Percentiles rank a stretch among this genome's conserved stretches.
Conservation (phyloP, 2,329 filamentous ascomycete genomes). For the Phaeosphaeria sp. region DNA sequence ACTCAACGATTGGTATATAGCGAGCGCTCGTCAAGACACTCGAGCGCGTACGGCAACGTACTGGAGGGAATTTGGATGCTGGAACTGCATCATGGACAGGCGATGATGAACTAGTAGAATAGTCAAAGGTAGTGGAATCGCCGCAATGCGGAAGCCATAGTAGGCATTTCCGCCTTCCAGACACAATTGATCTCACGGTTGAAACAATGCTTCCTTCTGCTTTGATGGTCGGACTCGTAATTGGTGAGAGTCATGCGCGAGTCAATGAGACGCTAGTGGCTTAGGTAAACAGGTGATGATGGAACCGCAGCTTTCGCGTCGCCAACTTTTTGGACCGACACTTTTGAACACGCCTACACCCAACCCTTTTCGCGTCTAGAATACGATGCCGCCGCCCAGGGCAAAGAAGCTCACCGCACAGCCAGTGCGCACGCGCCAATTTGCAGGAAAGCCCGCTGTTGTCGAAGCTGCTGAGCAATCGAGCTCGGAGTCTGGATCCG, state of each 20-base stretch:
- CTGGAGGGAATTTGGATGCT: neutral
- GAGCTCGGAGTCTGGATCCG: slow-evolving; percentile 55
- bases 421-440: slow-evolving; percentile 78
- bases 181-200: neutral
- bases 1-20: neutral
- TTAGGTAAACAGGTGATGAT: neutral
- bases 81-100: neutral
- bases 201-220: neutral
- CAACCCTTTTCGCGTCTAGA: neutral
- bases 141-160: neutral
- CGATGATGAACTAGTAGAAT: neutral
- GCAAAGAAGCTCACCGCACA: slow-evolving; percentile 91
- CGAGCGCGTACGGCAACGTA: neutral
- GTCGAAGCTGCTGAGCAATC: slow-evolving; percentile 47
- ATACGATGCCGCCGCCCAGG: slow-evolving; percentile 60
- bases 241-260: neutral
- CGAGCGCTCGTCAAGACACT: neutral
- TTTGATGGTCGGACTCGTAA: neutral
- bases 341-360: neutral
- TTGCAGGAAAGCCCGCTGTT: slow-evolving; percentile 78
- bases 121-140: neutral
- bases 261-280: neutral
- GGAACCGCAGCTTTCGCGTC: neutral
- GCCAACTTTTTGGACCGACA: neutral
- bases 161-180: neutral